Evolutionary conservation across 2,329 filamentous ascomycete genomes (phyloP).

Genomic region (Mycosphaerella sp.): DNA sequence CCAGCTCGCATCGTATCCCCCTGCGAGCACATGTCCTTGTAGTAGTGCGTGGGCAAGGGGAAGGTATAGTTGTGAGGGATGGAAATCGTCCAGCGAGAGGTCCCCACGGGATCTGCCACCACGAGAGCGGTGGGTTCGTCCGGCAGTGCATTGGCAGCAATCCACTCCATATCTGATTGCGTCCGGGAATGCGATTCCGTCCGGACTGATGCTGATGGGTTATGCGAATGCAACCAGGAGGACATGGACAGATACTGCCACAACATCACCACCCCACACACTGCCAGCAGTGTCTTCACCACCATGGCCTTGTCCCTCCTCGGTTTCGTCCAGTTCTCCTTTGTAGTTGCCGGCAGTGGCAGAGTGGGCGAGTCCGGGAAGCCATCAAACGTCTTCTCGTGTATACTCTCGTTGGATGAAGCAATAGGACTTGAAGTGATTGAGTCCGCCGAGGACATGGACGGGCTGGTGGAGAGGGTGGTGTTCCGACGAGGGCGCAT

Average conservation of each 20-base stretch:
- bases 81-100: constrained; percentile 70
- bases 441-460: constrained; percentile 54
- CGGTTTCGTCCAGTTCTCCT: constrained; percentile 15
- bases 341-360: constrained; percentile 22
- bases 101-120: constrained; percentile 58
- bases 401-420: constrained; percentile 58
- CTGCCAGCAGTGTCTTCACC: constrained; percentile 12
- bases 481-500: constrained; percentile 46
- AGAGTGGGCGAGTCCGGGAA: constrained; percentile 23
- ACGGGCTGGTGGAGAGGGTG: constrained; percentile 43
- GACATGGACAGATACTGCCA: constrained; percentile 17
- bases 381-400: constrained; percentile 48
- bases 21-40: constrained; percentile 60
- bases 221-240: constrained; percentile 5
- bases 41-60: constrained; percentile 59
- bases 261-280: constrained; percentile 16
- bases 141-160: constrained; percentile 59
- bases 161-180: constrained; percentile 53
- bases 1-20: constrained; percentile 41
- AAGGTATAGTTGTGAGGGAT: constrained; percentile 63
- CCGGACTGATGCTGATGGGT: background rate
- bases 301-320: constrained; percentile 13
- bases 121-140: constrained; percentile 67
- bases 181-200: constrained; percentile 27
- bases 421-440: constrained; percentile 64